These are phyloP conservation scores for Hericium alpestre DNA, from an alignment of 768 basidiomycete genomes.

Conservation along the genomic window DNA sequence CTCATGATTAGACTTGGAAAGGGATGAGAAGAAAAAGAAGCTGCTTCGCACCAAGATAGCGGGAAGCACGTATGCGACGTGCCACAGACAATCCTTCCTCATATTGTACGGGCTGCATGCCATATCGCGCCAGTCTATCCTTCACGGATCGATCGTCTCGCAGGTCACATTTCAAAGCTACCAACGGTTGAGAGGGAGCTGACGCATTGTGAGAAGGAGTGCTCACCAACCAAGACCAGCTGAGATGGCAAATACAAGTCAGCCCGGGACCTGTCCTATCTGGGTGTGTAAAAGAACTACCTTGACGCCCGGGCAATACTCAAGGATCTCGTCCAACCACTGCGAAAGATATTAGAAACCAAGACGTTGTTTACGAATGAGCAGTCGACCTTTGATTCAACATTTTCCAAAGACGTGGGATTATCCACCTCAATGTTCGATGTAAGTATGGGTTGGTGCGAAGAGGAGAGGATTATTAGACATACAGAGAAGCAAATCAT, in stretches of 20 bases:
- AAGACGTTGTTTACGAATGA: neutral
- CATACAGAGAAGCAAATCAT: constrained; percentile 90
- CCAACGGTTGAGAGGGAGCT: neutral
- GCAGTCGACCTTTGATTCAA: constrained; percentile 71
- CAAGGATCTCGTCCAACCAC: constrained; percentile 91
- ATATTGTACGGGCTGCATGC: constrained; percentile 71
- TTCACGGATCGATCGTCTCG: constrained; percentile 69
- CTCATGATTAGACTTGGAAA: neutral
- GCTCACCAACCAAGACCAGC: constrained; percentile 83
- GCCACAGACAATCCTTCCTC: constrained; percentile 87
- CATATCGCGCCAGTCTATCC: constrained; percentile 64
- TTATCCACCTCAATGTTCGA: constrained; percentile 62
- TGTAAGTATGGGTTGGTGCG: neutral
- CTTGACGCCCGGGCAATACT: constrained; percentile 94
- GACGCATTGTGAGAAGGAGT: constrained; percentile 5
- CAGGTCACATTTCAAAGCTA: constrained; percentile 93
- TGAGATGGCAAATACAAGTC: constrained; percentile 17
- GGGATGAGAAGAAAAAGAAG: neutral
- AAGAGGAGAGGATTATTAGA: neutral
- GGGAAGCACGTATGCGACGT: constrained; percentile 81
- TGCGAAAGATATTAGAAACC: constrained; percentile 21
- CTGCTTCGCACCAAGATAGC: constrained; percentile 69
- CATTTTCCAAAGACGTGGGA: constrained; percentile 89
- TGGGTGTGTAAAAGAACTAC: constrained; percentile 25
- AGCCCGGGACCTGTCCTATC: neutral